Evolutionary conservation across 306 rosid genomes (phyloP).

Genomic region (Sindora glabra): DNA sequence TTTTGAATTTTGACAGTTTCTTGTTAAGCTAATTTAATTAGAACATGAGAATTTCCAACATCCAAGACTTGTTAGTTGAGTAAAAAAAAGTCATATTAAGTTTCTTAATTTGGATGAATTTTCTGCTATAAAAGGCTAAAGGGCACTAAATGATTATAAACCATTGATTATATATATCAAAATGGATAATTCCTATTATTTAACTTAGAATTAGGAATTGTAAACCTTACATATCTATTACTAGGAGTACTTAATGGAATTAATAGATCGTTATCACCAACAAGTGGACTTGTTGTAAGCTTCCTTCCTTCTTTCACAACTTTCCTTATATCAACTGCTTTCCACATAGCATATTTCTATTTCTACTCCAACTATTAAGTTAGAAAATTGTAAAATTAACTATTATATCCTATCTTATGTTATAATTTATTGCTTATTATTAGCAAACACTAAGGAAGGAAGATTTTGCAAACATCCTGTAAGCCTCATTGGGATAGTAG

Average conservation of each 20-base stretch:
- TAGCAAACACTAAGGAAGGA: not conserved
- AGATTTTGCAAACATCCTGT: not conserved
- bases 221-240: conserved; percentile 51
- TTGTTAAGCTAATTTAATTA: no score
- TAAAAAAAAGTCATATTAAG: not conserved
- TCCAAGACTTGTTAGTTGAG: not conserved
- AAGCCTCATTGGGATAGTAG: conserved; percentile 6
- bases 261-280: conserved; percentile 76
- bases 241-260: conserved; percentile 37
- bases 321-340: conserved; percentile 99
- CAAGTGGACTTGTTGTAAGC: conserved; percentile 82
- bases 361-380: conserved; percentile 86
- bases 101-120: not conserved
- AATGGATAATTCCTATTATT: no score
- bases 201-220: no score
- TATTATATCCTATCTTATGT: not conserved
- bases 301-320: conserved; percentile 94
- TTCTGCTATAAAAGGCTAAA: not conserved
- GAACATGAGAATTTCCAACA: not conserved
- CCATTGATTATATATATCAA: no score
- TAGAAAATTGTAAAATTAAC: conserved; percentile 7
- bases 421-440: conserved; percentile 3
- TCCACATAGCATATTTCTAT: conserved; percentile 96
- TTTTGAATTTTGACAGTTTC: no score
- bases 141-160: no score